phyloP scores from a whole-genome alignment of 2,329 filamentous ascomycete genomes.

The Neophaeococcomyces mojaviensis region DNA sequence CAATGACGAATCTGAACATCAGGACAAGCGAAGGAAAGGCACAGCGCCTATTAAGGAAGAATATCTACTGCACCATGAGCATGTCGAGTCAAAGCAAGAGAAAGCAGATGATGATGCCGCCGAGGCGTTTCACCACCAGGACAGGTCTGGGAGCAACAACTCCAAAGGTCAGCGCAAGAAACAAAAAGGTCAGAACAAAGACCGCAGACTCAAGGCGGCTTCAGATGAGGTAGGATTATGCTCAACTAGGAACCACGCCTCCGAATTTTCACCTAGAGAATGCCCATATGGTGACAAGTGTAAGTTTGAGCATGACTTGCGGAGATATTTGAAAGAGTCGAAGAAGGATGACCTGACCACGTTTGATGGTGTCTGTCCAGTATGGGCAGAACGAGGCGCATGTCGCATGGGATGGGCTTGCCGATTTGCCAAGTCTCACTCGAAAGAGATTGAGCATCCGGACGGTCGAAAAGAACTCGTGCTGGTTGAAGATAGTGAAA shows the following conservation, averaged over 20 bases:
- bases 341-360: slow-evolving; percentile 72
- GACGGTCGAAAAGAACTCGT: slow-evolving; percentile 80
- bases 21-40: slow-evolving; percentile 42
- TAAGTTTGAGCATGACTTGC: slow-evolving; percentile 73
- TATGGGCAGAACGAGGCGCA: slow-evolving; percentile 66
- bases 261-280: slow-evolving; percentile 71
- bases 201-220: slow-evolving; percentile 71
- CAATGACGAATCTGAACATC: slow-evolving; percentile 23
- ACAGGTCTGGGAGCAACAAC: slow-evolving; percentile 32
- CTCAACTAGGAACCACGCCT: slow-evolving; percentile 59
- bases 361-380: slow-evolving; percentile 70
- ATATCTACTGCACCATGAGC: slow-evolving; percentile 38
- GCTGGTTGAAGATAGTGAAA: slow-evolving; percentile 49
- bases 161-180: slow-evolving; percentile 52
- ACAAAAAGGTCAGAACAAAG: slow-evolving; percentile 71
- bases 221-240: slow-evolving; percentile 72
- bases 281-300: slow-evolving; percentile 77
- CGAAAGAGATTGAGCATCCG: slow-evolving; percentile 65
- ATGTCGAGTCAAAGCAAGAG: slow-evolving; percentile 27
- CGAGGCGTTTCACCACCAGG: slow-evolving; percentile 46
- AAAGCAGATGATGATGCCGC: slow-evolving; percentile 50
- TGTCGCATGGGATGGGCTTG: slow-evolving; percentile 91
- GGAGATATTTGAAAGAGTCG: slow-evolving; percentile 74
- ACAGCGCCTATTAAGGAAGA: slow-evolving; percentile 67
- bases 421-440: slow-evolving; percentile 81